These are phyloP conservation scores for Cadophora malorum DNA, from an alignment of 2,329 filamentous ascomycete species.

Conservation along the genomic window DNA sequence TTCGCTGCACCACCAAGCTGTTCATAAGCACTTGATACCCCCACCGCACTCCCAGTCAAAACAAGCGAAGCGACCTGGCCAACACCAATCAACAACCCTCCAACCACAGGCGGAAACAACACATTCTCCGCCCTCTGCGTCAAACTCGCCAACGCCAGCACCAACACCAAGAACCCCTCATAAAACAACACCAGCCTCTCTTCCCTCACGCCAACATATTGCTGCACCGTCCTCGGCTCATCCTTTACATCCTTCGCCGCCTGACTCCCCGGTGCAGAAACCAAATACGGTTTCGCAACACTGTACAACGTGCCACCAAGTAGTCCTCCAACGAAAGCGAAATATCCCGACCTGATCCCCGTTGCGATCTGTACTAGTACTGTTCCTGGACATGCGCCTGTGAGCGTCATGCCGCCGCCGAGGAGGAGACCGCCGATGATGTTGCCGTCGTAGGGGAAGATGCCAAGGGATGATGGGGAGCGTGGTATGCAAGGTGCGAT, in stretches of 20 bases:
- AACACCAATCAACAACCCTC: constrained; percentile 62
- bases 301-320: constrained; percentile 58
- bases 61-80: constrained; percentile 63
- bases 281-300: background rate
- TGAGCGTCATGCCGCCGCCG: constrained; percentile 69
- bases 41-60: constrained; percentile 58
- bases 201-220: background rate
- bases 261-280: background rate
- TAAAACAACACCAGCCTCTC: background rate
- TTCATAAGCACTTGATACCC: constrained; percentile 66
- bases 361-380: constrained; percentile 64
- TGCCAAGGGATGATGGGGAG: constrained; percentile 56
- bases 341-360: constrained; percentile 57
- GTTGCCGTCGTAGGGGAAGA: constrained; percentile 67
- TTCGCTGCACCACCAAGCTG: background rate
- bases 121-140: constrained; percentile 5
- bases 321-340: constrained; percentile 59
- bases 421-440: constrained; percentile 66
- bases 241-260: background rate
- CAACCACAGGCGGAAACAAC: constrained; percentile 45
- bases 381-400: constrained; percentile 69
- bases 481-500: constrained; percentile 52
- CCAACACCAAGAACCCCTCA: constrained; percentile 25
- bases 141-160: background rate
- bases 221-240: constrained; percentile 28